A percentile compares a stretch with the other conserved stretches of the same genome.
Conservation (phyloP, 1,139 yeast species). For the Debaryomyces subglobosus region DNA sequence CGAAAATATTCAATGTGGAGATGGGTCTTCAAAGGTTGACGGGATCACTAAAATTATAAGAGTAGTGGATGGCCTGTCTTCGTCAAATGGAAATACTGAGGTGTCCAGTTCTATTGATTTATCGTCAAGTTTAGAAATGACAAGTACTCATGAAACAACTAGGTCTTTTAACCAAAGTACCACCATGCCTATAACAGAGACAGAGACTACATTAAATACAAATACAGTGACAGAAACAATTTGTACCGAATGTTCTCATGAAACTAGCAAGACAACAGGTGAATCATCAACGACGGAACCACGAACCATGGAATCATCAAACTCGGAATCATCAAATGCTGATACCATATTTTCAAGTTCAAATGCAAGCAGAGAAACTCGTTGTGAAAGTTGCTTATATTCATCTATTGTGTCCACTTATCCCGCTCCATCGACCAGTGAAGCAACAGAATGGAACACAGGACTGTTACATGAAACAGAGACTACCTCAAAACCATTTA, state of each 20-base stretch:
- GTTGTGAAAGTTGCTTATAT: not conserved
- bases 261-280: not conserved
- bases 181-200: not conserved
- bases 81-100: conserved; percentile 9
- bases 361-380: not conserved
- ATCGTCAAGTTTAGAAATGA: not conserved
- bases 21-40: conserved; percentile 14
- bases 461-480: not conserved
- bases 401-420: not conserved
- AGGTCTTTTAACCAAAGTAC: not conserved
- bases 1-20: conserved; percentile 17
- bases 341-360: not conserved
- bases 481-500: not conserved
- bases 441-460: not conserved
- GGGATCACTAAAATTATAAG: conserved; percentile 13
- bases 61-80: conserved; percentile 16
- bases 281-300: not conserved
- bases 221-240: not conserved
- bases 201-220: not conserved
- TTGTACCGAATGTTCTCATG: not conserved
- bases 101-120: not conserved
- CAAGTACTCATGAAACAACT: not conserved
- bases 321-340: not conserved
- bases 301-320: not conserved
- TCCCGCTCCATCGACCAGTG: not conserved